Evolutionary conservation across 768 basidiomycete genomes (phyloP).

Genomic region (Termitomyces sp.): DNA sequence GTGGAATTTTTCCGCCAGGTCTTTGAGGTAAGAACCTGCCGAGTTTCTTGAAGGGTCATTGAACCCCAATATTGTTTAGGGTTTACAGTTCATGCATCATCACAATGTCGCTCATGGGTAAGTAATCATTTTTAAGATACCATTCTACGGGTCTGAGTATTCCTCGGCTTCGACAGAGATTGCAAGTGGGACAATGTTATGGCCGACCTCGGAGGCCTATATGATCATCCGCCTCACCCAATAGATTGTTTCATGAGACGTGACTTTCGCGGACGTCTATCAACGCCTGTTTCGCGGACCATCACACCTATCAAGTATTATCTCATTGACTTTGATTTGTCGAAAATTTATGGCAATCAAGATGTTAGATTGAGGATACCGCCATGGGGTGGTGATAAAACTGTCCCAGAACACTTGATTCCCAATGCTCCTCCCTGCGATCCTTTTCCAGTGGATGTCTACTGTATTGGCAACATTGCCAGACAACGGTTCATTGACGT

Average conservation of each 20-base stretch:
- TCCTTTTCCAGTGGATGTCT: too few species aligned
- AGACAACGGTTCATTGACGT: constrained; percentile 11
- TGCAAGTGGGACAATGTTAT: constrained; percentile 25
- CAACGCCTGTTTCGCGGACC: constrained; percentile 12
- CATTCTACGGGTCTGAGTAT: not conserved
- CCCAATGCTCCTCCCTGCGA: constrained; percentile 17
- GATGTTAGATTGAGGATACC: constrained; percentile 22
- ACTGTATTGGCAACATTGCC: constrained; percentile 29
- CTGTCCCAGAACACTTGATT: too few species aligned
- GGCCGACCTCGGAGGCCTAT: constrained; percentile 21
- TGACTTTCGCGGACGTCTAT: constrained; percentile 10
- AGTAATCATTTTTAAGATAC: not conserved
- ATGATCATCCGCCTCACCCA: constrained; percentile 20
- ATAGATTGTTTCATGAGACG: constrained; percentile 5
- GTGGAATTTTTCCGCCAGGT: constrained; percentile 26
- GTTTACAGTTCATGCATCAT: constrained; percentile 30
- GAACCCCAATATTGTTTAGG: constrained; percentile 13
- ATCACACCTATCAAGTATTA: too few species aligned
- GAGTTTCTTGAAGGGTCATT: not conserved
- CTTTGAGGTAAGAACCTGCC: constrained; percentile 16
- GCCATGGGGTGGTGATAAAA: constrained; percentile 35
- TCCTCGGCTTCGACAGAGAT: constrained; percentile 1
- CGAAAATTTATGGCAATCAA: constrained; percentile 19
- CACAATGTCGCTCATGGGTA: constrained; percentile 30
- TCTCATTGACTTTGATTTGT: too few species aligned